A percentile compares a stretch with the other conserved stretches of the same genome.
Evolutionary conservation across 495 filamentous ascomycete genomes (phyloP).

Genomic region (Symbiotaphrina buchneri): DNA sequence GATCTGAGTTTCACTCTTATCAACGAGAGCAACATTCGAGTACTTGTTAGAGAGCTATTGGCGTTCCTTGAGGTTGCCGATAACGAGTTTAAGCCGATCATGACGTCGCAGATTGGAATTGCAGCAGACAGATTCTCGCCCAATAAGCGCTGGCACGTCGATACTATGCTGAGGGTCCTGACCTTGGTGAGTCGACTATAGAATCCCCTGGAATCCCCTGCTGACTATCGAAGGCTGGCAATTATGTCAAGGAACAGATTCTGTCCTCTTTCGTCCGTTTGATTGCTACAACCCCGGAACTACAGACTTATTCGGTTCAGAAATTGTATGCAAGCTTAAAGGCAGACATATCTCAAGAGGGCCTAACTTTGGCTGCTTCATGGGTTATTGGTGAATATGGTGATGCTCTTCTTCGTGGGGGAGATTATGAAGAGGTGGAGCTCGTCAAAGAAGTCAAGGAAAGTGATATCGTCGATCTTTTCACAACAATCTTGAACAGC

Average conservation of each 20-base stretch:
- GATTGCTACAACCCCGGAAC: conserved; percentile 79
- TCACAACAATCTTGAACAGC: conserved; percentile 78
- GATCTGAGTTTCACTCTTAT: conserved; percentile 96
- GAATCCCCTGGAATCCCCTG: neutral
- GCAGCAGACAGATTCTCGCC: conserved; percentile 90
- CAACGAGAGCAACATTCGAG: conserved; percentile 86
- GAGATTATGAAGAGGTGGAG: conserved; percentile 90
- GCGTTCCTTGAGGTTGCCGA: conserved; percentile 93
- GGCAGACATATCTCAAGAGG: conserved; percentile 93
- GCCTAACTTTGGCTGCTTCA: conserved; percentile 76
- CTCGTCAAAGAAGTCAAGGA: conserved; percentile 76
- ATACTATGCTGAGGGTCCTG: conserved; percentile 89
- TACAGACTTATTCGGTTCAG: conserved; percentile 91
- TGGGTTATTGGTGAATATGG: conserved; percentile 98
- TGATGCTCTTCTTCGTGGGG: conserved; percentile 65
- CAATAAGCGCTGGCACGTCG: conserved; percentile 93
- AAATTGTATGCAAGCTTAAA: conserved; percentile 80
- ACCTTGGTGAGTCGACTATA: conserved; percentile 26
- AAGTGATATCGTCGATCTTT: conserved; percentile 75
- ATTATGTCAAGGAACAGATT: conserved; percentile 95
- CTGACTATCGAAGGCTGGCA: conserved; percentile 34
- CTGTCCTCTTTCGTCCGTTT: conserved; percentile 89
- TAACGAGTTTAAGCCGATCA: conserved; percentile 92
- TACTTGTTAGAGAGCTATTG: conserved; percentile 76
- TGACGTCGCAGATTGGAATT: conserved; percentile 94